Base-by-base conservation (phyloP, 176 grass and related monocot species). In the Tuctoria greenei region DNA sequence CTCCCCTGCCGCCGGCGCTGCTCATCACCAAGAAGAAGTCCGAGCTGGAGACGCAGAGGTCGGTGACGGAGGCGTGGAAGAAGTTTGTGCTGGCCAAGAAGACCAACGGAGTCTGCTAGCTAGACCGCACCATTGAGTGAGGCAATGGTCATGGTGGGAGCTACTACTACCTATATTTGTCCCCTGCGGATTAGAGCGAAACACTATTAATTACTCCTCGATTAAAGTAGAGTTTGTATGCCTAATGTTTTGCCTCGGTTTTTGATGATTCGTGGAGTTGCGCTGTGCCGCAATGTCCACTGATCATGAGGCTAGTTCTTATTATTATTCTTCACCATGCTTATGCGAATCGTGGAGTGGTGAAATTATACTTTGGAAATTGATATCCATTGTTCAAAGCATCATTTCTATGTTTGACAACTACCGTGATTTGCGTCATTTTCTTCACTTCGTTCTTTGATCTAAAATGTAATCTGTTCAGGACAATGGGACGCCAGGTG, bases 41-140 rank as follows among this genome's bases (percentile, higher is more conserved):
- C 25, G 82, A 77, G 73, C 72, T 87, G 11, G 86, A 89, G 75
- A 85, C 78, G 66, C 87, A 93, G 85, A 67, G 68, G 70, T 93
- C 91, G 9, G 87, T 93, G 2, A 85, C 87, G 26, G 87, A 85
- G 38, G 82, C 82, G 0, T 85, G 91, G 91, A 92, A 94, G 84
- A 90, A 88, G 86, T 87, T 90, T 49, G 87, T 85, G 45, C 64
- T 83, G 20, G 79, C 79, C 54, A 86, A 91, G 49, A 93, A 83
- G 79, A 86, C 86, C 81, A 97, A 97, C 10, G 82, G 84, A 49
- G 83, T 97, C 63, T 97, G 95, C 81, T 97, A 97, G n/a, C n/a
- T n/a, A n/a, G n/a, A n/a, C n/a, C n/a, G n/a, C n/a, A n/a, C n/a
- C n/a, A n/a, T n/a, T n/a, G n/a, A n/a, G n/a, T n/a, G n/a, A 58